Conservation (phyloP, 768 basidiomycete species). For the Botryobasidium botryosum region DNA sequence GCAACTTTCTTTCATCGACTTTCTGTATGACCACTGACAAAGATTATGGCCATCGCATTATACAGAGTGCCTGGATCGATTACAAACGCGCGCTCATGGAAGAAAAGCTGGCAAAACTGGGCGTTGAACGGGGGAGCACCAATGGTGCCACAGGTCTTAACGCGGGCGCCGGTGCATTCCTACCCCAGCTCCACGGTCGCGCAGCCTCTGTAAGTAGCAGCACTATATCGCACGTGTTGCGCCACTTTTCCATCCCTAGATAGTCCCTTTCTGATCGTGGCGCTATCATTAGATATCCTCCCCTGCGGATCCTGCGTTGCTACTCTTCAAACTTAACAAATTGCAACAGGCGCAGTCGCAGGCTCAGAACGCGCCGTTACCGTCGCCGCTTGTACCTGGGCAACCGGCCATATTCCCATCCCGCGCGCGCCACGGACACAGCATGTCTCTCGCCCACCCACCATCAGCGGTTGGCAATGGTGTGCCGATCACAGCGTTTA, state of each 20-base stretch:
- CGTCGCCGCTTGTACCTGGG: constrained; percentile 12
- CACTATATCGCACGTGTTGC: neutral
- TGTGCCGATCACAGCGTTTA: no score
- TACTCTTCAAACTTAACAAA: constrained; percentile 71
- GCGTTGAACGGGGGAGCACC: constrained; percentile 60
- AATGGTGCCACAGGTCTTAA: no score
- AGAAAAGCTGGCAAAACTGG: constrained; percentile 62
- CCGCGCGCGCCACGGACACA: constrained; percentile 40
- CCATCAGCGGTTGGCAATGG: constrained; percentile 17
- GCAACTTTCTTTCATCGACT: constrained; percentile 13
- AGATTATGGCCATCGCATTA: no score
- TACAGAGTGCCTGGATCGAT: constrained; percentile 54
- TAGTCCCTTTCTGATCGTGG: neutral
- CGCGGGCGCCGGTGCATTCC: constrained; percentile 24
- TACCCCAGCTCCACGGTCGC: constrained; percentile 50
- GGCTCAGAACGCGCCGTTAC: constrained; percentile 22
- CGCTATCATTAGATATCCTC: constrained; percentile 77
- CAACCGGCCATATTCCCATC: neutral
- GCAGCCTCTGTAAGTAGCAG: constrained; percentile 55
- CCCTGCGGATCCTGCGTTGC: constrained; percentile 70
- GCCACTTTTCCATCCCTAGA: neutral
- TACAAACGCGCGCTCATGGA: constrained; percentile 59
- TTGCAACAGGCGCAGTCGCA: constrained; percentile 48
- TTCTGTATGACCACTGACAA: constrained; percentile 2
- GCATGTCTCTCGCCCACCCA: constrained; percentile 46